Base-by-base conservation (phyloP, 2,329 filamentous ascomycete species). In the Didymella segeticola region DNA sequence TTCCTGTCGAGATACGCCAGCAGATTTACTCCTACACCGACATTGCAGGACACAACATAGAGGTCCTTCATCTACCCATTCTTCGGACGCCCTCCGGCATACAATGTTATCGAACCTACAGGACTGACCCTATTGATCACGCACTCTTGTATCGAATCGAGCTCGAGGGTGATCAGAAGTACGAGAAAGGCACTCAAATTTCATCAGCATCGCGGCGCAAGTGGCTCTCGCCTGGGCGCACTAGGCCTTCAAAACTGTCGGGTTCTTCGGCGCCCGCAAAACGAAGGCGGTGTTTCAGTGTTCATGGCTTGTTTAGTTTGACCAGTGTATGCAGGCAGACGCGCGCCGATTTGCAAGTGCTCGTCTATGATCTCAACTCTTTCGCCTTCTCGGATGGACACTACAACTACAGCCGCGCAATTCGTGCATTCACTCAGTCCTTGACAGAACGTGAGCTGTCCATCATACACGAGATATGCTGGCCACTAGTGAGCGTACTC, bases 21-120 rank as follows among this genome's bases (percentile, higher is more conserved):
- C 46, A 48, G n/a, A 48, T 48, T 17, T 34, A 41, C 29, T n/a
- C 27, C 20, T 48, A 42, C 29, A 48, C 20, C 22, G 29, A 42
- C 12, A 26, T 48, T 10, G 46, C 19, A 19, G 29, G 15, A 4
- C 19, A 48, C 29, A 41, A 9, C 9, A 41, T 48, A 10, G 36
- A 48, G 22, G 29, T 48, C 11, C 36, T 48, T 20, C 17, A 39
- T 19, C 36, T 33, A 7, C 46, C 36, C 11, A 34, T 27, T 22
- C 10, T 39, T 12, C 20, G 22, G 12, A 33, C n/a, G 19, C 14
- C 11, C 19, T 20, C 12, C 25, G 29, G n/a, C 15, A 19, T 7
- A 9, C 25, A 39, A 39, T 39, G 19, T 14, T 33, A 17, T 23
- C 36, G 26, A 11, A 33, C 46, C 10, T 41, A 34, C 34, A 41